A percentile compares a stretch with the other conserved stretches of the same genome.
phyloP scores from a whole-genome alignment of 2,329 filamentous ascomycete species.

The Zopfia rhizophila region DNA sequence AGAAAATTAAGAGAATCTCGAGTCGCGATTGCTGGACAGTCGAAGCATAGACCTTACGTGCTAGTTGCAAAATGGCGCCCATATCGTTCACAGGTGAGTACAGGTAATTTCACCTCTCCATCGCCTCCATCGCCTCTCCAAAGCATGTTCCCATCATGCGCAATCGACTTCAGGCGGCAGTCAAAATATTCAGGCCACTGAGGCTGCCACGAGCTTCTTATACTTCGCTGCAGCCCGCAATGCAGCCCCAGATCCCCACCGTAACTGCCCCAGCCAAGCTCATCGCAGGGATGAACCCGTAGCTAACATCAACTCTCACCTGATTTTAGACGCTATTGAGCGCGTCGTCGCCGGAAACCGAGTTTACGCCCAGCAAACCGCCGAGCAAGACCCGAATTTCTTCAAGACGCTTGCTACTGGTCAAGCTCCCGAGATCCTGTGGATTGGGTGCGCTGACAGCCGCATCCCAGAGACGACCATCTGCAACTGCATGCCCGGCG shows the following conservation, averaged over 20 bases:
- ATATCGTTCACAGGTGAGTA: no score
- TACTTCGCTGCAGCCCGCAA: constrained; percentile 9
- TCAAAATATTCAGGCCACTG: constrained; percentile 10
- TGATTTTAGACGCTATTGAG: constrained; percentile 65
- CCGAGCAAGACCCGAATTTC: constrained; percentile 74
- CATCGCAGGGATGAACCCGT: constrained; percentile 19
- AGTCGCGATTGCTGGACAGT: constrained; percentile 4
- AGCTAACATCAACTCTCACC: constrained; percentile 35
- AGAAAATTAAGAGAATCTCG: constrained; percentile 1
- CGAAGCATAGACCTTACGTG: background rate
- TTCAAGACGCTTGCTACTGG: constrained; percentile 74
- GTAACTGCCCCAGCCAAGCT: constrained; percentile 20
- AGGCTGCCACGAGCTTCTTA: constrained; percentile 19
- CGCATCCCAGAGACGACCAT: constrained; percentile 86
- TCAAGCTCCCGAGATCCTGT: constrained; percentile 75
- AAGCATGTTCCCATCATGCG: constrained; percentile 10
- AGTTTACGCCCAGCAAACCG: constrained; percentile 74
- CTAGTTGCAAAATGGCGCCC: constrained; percentile 2
- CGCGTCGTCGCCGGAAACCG: constrained; percentile 75
- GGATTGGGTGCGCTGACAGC: constrained; percentile 89
- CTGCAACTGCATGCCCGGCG: constrained; percentile 80
- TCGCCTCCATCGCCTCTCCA: background rate
- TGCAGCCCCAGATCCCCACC: constrained; percentile 7
- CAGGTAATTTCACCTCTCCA: background rate
- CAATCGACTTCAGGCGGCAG: constrained; percentile 10